phyloP scores from a whole-genome alignment of 2,329 filamentous ascomycete genomes.

The Fusarium pseudonygamai region DNA sequence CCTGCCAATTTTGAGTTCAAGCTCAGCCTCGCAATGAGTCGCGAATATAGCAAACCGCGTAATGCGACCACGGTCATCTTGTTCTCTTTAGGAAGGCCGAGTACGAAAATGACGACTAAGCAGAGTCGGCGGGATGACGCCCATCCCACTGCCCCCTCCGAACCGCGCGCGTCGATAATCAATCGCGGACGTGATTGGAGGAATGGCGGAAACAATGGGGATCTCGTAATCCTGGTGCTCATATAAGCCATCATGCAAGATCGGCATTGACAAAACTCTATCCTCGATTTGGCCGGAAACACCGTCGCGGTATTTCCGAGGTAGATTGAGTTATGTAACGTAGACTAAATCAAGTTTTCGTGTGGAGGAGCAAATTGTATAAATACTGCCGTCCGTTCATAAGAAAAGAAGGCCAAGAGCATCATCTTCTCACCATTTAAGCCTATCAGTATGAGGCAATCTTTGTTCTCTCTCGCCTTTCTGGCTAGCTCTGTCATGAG shows the following conservation, averaged over 20 bases:
- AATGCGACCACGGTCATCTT: accelerated
- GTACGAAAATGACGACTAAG: not conserved
- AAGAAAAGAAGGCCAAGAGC: too few relatives aligned
- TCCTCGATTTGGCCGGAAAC: not conserved
- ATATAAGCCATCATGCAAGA: not conserved
- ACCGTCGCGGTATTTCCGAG: not conserved
- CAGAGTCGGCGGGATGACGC: not conserved
- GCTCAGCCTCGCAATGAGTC: not conserved
- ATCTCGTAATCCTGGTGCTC: not conserved
- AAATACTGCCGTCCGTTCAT: too few relatives aligned
- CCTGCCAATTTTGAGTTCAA: not conserved
- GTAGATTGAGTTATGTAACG: not conserved
- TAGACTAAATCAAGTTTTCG: too few relatives aligned
- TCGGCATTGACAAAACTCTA: not conserved
- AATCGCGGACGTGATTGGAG: not conserved
- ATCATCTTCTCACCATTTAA: too few relatives aligned
- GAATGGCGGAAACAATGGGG: not conserved
- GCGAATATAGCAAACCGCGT: not conserved
- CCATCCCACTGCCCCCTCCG: not conserved
- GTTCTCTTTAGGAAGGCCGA: not conserved
- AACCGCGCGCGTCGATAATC: not conserved
- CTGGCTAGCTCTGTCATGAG: not conserved
- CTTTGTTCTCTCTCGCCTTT: conserved; percentile 4
- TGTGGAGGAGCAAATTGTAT: too few relatives aligned
- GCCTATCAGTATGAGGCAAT: conserved; percentile 25